Evolutionary conservation across 257 asterid species (phyloP), one percentile per base, ranked within the genome.

Genomic region (Lavandula angustifolia): DNA sequence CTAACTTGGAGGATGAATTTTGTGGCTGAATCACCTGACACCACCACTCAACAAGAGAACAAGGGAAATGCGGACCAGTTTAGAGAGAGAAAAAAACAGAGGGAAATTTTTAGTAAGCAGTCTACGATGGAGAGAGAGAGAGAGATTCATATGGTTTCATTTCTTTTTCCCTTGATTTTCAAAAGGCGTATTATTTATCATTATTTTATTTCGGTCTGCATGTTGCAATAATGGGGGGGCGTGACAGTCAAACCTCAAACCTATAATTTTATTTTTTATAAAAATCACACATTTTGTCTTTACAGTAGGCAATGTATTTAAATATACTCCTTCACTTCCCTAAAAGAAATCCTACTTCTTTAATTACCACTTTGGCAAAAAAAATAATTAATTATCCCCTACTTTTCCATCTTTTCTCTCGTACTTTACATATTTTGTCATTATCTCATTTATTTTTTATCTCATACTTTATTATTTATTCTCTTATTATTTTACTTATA

Each of bases 161-260:
- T 42, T 65, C n/a, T 31, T 44, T 34, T 55, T 3, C n/a, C 17
- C n/a, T 38, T 40, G 40, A 16, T 47, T 60, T 35, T 47, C 44
- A 29, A 69, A 65, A 64, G 33, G 10, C 12, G 18, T 18, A 69
- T 9, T 51, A 66, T 22, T 22, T 22, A 22, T 22, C 27, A 22
- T 44, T 37, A 43, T 50, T 59, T 65, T 50, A 73, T 56, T 51
- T 65, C 44, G 47, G 35, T 67, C 63, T 62, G 71, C 76, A 34
- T 78, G 79, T 72, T 32, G 67, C 52, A 49, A 62, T 67, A 60
- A 66, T 60, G 14, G 78, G 75, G 70, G 68, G 58, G 70, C 74
- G 79, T 76, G 77, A 76, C 77, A 44, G 77, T 76, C 81, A 76
- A 70, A 65, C 68, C 62, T 70, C 43, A 69, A 61, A 51, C 31